phyloP scores from a whole-genome alignment of 2,329 filamentous ascomycete species.

The Arthroderma sp. region DNA sequence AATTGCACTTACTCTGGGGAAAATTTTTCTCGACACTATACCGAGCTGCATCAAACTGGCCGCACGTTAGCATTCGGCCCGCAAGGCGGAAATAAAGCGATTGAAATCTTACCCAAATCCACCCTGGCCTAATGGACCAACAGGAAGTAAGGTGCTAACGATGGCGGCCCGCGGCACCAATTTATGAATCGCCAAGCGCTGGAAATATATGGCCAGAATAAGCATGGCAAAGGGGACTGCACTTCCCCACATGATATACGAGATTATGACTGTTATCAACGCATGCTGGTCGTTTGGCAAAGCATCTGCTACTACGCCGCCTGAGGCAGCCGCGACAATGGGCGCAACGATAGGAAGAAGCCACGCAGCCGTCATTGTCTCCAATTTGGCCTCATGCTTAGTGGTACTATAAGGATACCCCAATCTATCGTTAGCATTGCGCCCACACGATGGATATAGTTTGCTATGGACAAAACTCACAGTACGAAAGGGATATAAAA shows the following conservation, averaged over 20 bases:
- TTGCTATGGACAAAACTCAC: slow-evolving; percentile 21
- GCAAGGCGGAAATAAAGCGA: slow-evolving; percentile 13
- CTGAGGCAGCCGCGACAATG: slow-evolving; percentile 52
- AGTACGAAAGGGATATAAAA: slow-evolving; percentile 43
- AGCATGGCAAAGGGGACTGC: slow-evolving; percentile 48
- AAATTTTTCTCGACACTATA: slow-evolving; percentile 29
- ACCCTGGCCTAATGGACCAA: slow-evolving; percentile 54
- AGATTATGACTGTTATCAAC: slow-evolving; percentile 49
- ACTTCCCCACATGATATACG: slow-evolving; percentile 57
- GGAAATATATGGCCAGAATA: slow-evolving; percentile 56
- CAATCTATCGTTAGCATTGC: background rate
- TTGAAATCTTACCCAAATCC: slow-evolving; percentile 37
- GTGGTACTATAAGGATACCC: slow-evolving; percentile 5
- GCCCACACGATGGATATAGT: too few relatives aligned
- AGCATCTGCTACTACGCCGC: slow-evolving; percentile 50
- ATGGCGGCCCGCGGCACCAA: slow-evolving; percentile 54
- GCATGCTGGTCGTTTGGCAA: slow-evolving; percentile 43
- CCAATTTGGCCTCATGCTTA: slow-evolving; percentile 23
- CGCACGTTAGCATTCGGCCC: slow-evolving; percentile 11
- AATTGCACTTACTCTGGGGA: slow-evolving; percentile 17
- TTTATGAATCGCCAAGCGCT: slow-evolving; percentile 53
- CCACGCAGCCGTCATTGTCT: slow-evolving; percentile 50
- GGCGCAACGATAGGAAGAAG: slow-evolving; percentile 54
- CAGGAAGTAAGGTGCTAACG: slow-evolving; percentile 53
- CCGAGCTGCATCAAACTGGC: slow-evolving; percentile 37